Evolutionary conservation across 805 yeast species (phyloP), one percentile per base, ranked within the genome.

Genomic region (Kodamaea fukazawae): DNA sequence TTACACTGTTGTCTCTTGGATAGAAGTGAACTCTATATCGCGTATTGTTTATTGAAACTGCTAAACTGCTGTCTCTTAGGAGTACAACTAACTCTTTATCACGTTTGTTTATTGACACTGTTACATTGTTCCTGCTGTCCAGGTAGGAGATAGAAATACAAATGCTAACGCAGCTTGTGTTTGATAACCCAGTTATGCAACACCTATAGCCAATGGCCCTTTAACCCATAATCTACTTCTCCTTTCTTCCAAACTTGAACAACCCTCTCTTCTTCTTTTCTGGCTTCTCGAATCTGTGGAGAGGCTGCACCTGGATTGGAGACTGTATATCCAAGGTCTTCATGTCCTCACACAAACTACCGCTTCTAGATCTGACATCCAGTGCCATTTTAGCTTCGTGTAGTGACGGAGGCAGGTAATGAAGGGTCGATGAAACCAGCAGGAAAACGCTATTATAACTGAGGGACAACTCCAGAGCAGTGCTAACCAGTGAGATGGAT

Each of bases 181-280:
- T 5, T 8, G 8, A 20, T 20, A 20, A 20, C 23, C 23, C 23
- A 20, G 23, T 20, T 20, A 20, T 20, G 23, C 5, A 8, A 20
- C 23, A 20, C 23, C 23, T 20, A 6, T 6, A 6, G 5, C 7
- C 23, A 20, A 5, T 20, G 18, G 14, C 20, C 11, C 13, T 32
- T 26, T 10, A 16, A n/a, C 14, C 26, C 20, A 32, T 26, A 32
- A 20, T 20, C 20, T 18, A 22, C 26, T 35, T 13, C 32, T n/a
- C 16, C 8, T 4, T 11, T 23, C 25, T 38, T 22, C 35, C 32
- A n/a, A 32, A 32, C 37, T 16, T 29, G 23, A 38, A 38, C 28
- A 38, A 38, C 33, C 42, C 42, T 36, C 33, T 16, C 33, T 38
- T 38, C 37, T 32, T 33, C 42, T 38, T 38, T 15, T 23, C 35